A percentile compares a stretch with the other conserved stretches of the same genome.
These are phyloP conservation scores for Phalaenopsis equestris DNA, from an alignment of 106 monocot genomes.

Conservation along the genomic window DNA sequence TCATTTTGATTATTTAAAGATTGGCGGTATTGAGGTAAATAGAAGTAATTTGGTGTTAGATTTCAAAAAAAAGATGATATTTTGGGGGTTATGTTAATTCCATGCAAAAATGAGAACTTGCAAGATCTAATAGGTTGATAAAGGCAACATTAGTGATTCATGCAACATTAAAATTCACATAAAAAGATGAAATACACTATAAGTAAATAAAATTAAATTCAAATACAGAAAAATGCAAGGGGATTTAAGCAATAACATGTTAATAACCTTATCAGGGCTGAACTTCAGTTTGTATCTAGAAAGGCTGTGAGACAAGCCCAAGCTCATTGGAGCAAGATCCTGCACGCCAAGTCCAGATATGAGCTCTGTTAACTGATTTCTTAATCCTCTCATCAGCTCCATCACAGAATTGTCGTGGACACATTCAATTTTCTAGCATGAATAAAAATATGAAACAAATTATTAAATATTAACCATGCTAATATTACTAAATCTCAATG, in stretches of 20 bases:
- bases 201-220: not conserved
- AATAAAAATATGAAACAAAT: not conserved
- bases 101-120: not conserved
- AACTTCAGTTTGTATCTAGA: conserved; percentile 96
- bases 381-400: conserved; percentile 95
- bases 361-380: conserved; percentile 82
- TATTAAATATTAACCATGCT: not conserved
- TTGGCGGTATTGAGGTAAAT: too few species aligned
- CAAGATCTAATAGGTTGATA: not conserved
- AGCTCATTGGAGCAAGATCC: conserved; percentile 94
- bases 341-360: conserved; percentile 77
- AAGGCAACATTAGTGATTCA: not conserved
- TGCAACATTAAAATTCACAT: not conserved
- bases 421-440: conserved; percentile 82
- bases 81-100: too few species aligned
- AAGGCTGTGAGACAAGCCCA: conserved; percentile 92
- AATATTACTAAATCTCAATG: not conserved
- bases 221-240: not conserved
- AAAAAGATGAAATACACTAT: not conserved
- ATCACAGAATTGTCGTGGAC: conserved; percentile 80
- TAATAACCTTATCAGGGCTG: conserved; percentile 87
- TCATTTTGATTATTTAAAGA: too few species aligned
- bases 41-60: not conserved
- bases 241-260: not conserved
- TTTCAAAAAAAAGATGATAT: too few species aligned